phyloP scores from a whole-genome alignment of 1,284 basidiomycete species.

The Meripilus lineatus region DNA sequence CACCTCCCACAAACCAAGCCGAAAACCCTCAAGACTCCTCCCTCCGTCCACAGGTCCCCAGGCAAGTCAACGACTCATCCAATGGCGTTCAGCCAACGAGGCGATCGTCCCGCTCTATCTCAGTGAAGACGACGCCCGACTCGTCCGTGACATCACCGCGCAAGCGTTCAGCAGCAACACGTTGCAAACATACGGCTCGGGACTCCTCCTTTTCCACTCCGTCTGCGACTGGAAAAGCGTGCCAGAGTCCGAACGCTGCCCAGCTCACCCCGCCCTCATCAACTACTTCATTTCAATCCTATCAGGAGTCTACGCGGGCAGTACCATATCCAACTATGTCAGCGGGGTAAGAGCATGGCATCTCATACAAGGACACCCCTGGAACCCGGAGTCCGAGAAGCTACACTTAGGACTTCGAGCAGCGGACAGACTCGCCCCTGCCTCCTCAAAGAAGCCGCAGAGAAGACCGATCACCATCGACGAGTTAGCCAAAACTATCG shows the following conservation, averaged over 20 bases:
- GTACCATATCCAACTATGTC: conserved; percentile 19
- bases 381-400: too few species aligned
- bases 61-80: conserved; percentile 10
- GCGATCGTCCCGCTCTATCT: too few species aligned
- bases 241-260: conserved; percentile 15
- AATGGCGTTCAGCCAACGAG: conserved; percentile 16
- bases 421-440: too few species aligned
- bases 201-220: conserved; percentile 25
- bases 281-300: conserved; percentile 13
- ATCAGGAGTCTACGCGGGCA: conserved; percentile 14
- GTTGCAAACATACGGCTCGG: conserved; percentile 20
- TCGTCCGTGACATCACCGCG: conserved; percentile 13
- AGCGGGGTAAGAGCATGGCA: conserved; percentile 22
- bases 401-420: too few species aligned
- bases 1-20: background rate
- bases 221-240: conserved; percentile 23
- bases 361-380: conserved; percentile 16
- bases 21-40: background rate
- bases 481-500: conserved; percentile 6
- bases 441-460: conserved; percentile 2
- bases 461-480: conserved; percentile 12
- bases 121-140: conserved; percentile 12
- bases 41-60: background rate
- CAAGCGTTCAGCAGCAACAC: conserved; percentile 18
- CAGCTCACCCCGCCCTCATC: conserved; percentile 10